Evolutionary conservation across 768 basidiomycete genomes (phyloP).

Genomic region (Termitomyces sp.): DNA sequence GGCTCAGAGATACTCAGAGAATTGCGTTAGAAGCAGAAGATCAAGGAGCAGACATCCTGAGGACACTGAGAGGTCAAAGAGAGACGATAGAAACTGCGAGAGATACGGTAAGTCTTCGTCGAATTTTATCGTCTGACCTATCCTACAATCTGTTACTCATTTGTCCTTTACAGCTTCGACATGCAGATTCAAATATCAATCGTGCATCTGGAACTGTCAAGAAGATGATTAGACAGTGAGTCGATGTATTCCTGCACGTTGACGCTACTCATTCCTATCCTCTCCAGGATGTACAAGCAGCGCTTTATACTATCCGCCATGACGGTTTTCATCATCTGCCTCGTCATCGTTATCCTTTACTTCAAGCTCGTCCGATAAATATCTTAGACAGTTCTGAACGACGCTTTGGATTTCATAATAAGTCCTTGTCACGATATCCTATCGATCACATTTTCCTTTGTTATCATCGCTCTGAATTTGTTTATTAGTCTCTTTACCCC

Average conservation of each 20-base stretch:
- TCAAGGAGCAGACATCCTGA: conserved; percentile 84
- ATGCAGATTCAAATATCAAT: conserved; percentile 83
- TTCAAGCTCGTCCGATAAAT: conserved; percentile 35
- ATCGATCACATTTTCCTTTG: no score
- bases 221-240: conserved; percentile 89
- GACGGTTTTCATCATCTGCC: conserved; percentile 69
- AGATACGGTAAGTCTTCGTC: conserved; percentile 58
- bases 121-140: not conserved
- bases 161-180: conserved; percentile 49
- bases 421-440: not conserved
- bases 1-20: conserved; percentile 76
- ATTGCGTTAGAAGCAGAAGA: conserved; percentile 93
- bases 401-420: not conserved
- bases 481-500: not conserved
- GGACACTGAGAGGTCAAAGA: conserved; percentile 75
- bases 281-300: conserved; percentile 84
- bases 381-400: not conserved
- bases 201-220: conserved; percentile 85
- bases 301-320: conserved; percentile 76
- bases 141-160: not conserved
- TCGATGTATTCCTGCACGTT: conserved; percentile 6
- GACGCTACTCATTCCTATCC: not conserved
- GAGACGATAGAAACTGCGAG: conserved; percentile 89
- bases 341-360: conserved; percentile 74
- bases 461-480: not conserved